Conservation (phyloP, 352 stramenopile genomes). For the Plasmopara muralis region DNA sequence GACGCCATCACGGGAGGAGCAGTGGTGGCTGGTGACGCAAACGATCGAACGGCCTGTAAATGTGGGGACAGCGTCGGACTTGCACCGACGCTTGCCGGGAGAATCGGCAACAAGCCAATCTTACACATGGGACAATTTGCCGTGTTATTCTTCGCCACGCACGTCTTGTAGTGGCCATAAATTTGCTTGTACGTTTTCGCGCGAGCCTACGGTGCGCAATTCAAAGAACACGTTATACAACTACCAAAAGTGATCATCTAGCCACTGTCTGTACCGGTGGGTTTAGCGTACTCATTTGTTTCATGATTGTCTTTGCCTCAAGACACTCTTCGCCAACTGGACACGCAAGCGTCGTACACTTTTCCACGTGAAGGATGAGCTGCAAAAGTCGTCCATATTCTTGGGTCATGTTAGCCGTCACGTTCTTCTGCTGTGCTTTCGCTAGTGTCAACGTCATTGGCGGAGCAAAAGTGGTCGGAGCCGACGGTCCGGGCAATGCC, state of each 20-base stretch:
- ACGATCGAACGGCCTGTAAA: slow-evolving; percentile 16
- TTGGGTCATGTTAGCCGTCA: slow-evolving; percentile 59
- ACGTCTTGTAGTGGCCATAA: slow-evolving; percentile 77
- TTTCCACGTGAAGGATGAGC: slow-evolving; percentile 81
- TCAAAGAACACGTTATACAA: not conserved
- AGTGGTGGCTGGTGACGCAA: slow-evolving; percentile 10
- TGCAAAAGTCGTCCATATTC: slow-evolving; percentile 82
- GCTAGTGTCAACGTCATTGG: slow-evolving; percentile 3
- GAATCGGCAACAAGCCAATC: slow-evolving; percentile 62
- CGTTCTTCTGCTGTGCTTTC: slow-evolving; percentile 36
- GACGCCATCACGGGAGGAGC: slow-evolving; percentile 12
- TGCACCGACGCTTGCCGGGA: slow-evolving; percentile 16
- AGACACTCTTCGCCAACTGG: slow-evolving; percentile 65
- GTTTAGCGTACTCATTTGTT: slow-evolving; percentile 64
- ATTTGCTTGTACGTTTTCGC: slow-evolving; percentile 85
- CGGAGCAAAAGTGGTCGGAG: slow-evolving; percentile 9
- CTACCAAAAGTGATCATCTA: slow-evolving; percentile 3
- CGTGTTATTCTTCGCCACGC: slow-evolving; percentile 71
- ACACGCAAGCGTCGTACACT: slow-evolving; percentile 57
- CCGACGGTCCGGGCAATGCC: slow-evolving; percentile 18
- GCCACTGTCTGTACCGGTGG: slow-evolving; percentile 33
- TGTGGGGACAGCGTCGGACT: slow-evolving; percentile 25
- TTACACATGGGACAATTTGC: slow-evolving; percentile 81
- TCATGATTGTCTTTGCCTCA: slow-evolving; percentile 68
- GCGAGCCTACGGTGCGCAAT: slow-evolving; percentile 25